Evolutionary conservation across 768 basidiomycete genomes (phyloP), one percentile per base, ranked within the genome.

Genomic region (Tricholoma saponaceum): DNA sequence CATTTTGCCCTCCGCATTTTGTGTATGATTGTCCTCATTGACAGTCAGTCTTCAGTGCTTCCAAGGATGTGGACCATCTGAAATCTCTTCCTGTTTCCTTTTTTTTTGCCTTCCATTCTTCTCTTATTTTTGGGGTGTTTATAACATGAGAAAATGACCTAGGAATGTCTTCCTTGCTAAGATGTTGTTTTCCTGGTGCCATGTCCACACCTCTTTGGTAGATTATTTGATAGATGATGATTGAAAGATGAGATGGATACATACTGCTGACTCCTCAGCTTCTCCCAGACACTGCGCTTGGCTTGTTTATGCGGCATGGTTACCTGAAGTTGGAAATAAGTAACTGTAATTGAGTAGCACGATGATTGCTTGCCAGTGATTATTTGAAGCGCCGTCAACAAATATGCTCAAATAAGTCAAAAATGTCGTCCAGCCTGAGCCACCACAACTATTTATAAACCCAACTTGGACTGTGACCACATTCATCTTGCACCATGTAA

Each of bases 291-390:
- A 25, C 77, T 76, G 22, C 75, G 74, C 64, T 85, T 86, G 18
- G 83, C 81, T 58, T 79, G 78, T 73, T 87, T 87, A 67, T 87
- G 86, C 41, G 86, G 86, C 86, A 87, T 87, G 14, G n/a, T 22
- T n/a, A n/a, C n/a, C n/a, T n/a, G n/a, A n/a, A 52, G 16, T 16
- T 52, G 32, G 20, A 52, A 6, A 33, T 5, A 35, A 8, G n/a
- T n/a, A n/a, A n/a, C n/a, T n/a, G n/a, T n/a, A n/a, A n/a, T n/a
- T n/a, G n/a, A n/a, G n/a, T n/a, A n/a, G n/a, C n/a, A n/a, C n/a
- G n/a, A n/a, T n/a, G n/a, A n/a, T n/a, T n/a, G n/a, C n/a, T n/a
- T n/a, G n/a, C n/a, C n/a, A n/a, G n/a, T n/a, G n/a, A n/a, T n/a
- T n/a, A n/a, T n/a, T n/a, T n/a, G n/a, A n/a, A n/a, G n/a, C n/a